Evolutionary conservation across 805 yeast genomes (phyloP).

Genomic region (Candida odintsovae): DNA sequence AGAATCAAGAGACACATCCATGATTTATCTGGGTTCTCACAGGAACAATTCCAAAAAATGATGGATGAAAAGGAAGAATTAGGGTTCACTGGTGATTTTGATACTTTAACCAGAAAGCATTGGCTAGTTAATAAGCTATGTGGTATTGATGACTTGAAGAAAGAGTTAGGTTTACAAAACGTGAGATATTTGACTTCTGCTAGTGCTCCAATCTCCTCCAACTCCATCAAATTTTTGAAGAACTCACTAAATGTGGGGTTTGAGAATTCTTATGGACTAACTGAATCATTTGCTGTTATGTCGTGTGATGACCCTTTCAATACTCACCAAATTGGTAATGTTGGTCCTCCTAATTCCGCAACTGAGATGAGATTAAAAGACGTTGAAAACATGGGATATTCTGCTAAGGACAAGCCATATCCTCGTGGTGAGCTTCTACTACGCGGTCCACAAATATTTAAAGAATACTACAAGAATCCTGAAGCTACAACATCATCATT

Average conservation of each 20-base stretch:
- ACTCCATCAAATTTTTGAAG: conserved; percentile 47
- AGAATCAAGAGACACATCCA: conserved; percentile 29
- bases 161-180: conserved; percentile 34
- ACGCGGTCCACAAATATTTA: conserved; percentile 51
- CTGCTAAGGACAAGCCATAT: conserved; percentile 38
- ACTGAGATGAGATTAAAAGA: conserved; percentile 50
- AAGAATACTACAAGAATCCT: conserved; percentile 42
- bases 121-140: conserved; percentile 4
- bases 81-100: conserved; percentile 7
- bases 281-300: conserved; percentile 59
- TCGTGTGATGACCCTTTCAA: conserved; percentile 34
- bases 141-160: conserved; percentile 33
- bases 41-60: conserved; percentile 13
- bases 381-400: conserved; percentile 43
- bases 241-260: conserved; percentile 41
- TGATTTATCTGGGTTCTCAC: conserved; percentile 7
- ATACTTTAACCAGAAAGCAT: conserved; percentile 2
- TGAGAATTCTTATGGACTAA: conserved; percentile 54
- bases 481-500: conserved; percentile 42
- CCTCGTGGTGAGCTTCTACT: conserved; percentile 48
- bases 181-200: conserved; percentile 35
- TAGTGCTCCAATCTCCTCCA: conserved; percentile 57
- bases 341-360: conserved; percentile 46
- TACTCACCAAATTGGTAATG: conserved; percentile 28
- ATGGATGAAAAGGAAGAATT: conserved; percentile 6